phyloP scores from a whole-genome alignment of 2,329 filamentous ascomycete species.

The Gyromitra esculenta region DNA sequence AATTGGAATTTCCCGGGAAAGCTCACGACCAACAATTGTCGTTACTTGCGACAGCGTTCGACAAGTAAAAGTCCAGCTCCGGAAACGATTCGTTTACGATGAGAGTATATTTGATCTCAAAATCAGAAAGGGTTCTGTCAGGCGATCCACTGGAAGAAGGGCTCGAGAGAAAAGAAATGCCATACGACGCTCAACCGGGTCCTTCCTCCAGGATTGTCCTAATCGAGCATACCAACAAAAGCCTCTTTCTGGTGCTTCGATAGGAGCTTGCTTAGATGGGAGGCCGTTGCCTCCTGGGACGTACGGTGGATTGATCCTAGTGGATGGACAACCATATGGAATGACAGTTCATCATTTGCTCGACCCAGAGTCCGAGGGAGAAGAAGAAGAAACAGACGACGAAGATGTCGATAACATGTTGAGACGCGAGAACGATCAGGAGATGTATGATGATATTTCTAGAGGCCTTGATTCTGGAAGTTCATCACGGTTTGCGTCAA shows the following conservation, averaged over 20 bases:
- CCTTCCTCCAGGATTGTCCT: not conserved
- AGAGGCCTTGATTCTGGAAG: slow-evolving; percentile 47
- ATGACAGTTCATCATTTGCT: slow-evolving; percentile 99
- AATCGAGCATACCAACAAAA: slow-evolving; percentile 74
- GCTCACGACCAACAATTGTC: slow-evolving; percentile 40
- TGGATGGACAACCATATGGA: slow-evolving; percentile 85
- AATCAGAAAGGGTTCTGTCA: slow-evolving; percentile 31
- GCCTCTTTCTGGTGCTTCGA: slow-evolving; percentile 87
- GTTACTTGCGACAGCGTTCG: slow-evolving; percentile 38
- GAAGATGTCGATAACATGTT: slow-evolving; percentile 63
- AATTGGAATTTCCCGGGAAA: slow-evolving; percentile 24
- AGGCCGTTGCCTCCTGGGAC: slow-evolving; percentile 90
- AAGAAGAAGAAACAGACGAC: slow-evolving; percentile 63
- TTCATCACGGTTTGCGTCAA: slow-evolving; percentile 42
- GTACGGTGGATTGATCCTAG: slow-evolving; percentile 84
- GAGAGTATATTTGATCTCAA: slow-evolving; percentile 30
- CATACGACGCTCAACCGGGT: slow-evolving; percentile 1
- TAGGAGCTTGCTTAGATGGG: slow-evolving; percentile 86
- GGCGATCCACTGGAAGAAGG: slow-evolving; percentile 27
- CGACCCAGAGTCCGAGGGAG: slow-evolving; percentile 68
- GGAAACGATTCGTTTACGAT: slow-evolving; percentile 34
- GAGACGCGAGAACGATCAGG: slow-evolving; percentile 59
- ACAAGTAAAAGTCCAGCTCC: slow-evolving; percentile 13
- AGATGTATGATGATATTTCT: slow-evolving; percentile 62
- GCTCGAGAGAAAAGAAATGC: slow-evolving; percentile 66